Conservation (phyloP, 805 yeast species). For the Torulaspora maleeae region DNA sequence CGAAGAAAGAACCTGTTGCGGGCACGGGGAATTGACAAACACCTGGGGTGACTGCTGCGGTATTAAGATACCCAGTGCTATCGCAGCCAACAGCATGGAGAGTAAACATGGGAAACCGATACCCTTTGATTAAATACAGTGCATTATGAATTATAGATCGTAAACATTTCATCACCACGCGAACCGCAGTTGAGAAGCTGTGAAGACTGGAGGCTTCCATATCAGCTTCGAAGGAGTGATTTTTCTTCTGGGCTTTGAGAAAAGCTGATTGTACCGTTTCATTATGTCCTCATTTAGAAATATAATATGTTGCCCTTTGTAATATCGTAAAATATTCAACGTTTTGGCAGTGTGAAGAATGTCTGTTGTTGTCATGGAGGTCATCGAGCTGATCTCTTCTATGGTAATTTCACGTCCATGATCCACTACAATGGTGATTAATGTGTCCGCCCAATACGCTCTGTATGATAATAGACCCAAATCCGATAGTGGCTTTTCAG, state of each 20-base stretch:
- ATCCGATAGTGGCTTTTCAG: constrained; percentile 95
- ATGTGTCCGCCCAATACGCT: constrained; percentile 93
- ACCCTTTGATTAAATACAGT: constrained; percentile 56
- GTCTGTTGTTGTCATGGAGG: constrained; percentile 96
- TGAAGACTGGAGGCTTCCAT: constrained; percentile 94
- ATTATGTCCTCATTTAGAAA: constrained; percentile 78
- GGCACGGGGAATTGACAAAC: constrained; percentile 37
- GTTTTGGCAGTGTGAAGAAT: constrained; percentile 91
- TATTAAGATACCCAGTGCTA: constrained; percentile 89
- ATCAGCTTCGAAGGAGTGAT: constrained; percentile 65
- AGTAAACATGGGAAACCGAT: constrained; percentile 39
- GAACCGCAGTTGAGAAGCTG: constrained; percentile 92
- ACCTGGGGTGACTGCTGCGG: constrained; percentile 99
- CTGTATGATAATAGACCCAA: constrained; percentile 88
- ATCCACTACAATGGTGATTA: constrained; percentile 69
- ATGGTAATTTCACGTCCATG: constrained; percentile 64
- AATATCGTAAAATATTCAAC: constrained; percentile 80
- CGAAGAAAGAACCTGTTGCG: constrained; percentile 35
- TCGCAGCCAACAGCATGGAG: constrained; percentile 72
- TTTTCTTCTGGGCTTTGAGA: constrained; percentile 67
- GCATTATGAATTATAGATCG: neutral
- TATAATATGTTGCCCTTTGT: constrained; percentile 92
- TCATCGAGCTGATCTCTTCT: constrained; percentile 79
- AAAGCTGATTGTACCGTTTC: constrained; percentile 64
- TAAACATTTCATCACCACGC: constrained; percentile 61